Base-by-base conservation (phyloP, 2,329 filamentous ascomycete species). In the Aspergillus chevalieri region DNA sequence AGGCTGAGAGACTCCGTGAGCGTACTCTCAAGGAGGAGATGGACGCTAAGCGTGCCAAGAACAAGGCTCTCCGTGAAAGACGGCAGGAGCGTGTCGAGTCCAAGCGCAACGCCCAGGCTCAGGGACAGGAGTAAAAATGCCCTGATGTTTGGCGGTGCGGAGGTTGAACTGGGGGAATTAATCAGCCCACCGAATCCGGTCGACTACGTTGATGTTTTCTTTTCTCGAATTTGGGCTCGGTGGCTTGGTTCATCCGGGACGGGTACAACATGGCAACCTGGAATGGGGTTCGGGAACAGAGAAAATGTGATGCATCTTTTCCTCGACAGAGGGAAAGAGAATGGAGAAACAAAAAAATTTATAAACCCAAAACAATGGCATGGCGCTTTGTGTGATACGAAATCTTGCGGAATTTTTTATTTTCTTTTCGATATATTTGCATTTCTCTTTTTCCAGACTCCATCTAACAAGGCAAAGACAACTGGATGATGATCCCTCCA, bases 41-140 rank as follows among this genome's bases (percentile, higher is more conserved):
- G 93, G 93, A 97, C 75, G 89, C 88, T 82, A 97, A 95, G 86
- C 90, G 93, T 81, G 89, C 90, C 76, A 96, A 95, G 90, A 97
- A 90, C 85, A 97, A 96, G 91, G 93, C 93, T 73, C 93, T 93
- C 69, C 90, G 93, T 80, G 93, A 97, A 87, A 87, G 93, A 82
- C 93, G 93, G 86, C 78, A 85, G 78, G 89, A 95, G 83, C 88
- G 94, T 78, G 83, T 86, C 74, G 76, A 80, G 73, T 85, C 87
- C 76, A 98, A 98, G 92, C 85, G 90, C 76, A 86, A 83, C 72
- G 90, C 89, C 71, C 75, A 94, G 75, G 73, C 86, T 73, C 89
- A 90, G 70, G 82, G 75, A 52, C 76, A 75, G 63, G 69, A 73
- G 65, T 68, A 70, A 69, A 67, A 65, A 58, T 60, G 57, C 56